Evolutionary conservation across 2,329 filamentous ascomycete species (phyloP), one percentile per base, ranked within the genome.

Genomic region (Diaporthe amygdali): DNA sequence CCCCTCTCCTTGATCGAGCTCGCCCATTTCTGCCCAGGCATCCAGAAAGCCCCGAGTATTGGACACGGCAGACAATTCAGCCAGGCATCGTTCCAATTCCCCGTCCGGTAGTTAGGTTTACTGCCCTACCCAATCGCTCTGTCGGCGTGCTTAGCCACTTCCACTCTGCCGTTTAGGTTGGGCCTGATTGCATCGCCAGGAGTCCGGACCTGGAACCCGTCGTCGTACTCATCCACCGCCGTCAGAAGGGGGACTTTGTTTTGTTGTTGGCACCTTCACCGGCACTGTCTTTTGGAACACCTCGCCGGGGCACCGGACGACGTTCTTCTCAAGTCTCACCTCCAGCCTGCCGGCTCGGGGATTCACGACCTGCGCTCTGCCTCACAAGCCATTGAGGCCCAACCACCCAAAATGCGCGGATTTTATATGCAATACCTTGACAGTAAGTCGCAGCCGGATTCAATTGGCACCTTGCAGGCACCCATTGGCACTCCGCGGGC

Each of bases 351-450:
- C 72, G 72, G 72, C 70, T 75, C 74, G 74, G 74, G 76, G 75
- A 75, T 47, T 41, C 76, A 69, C 56, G 34, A 52, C 47, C 47
- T 22, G 20, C 63, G 12, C 22, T 44, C 55, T 61, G 49, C 55
- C 47, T 56, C 47, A 54, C 63, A 44, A 61, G 51, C 69, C 66
- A 70, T 70, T 59, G 64, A 55, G 66, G 66, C 67, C 75, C 66
- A 79, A 78, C 78, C 77, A 75, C 39, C 68, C 75, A 72, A 87
- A 76, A 91, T 91, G 89, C 86, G 85, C 76, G 90, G 90, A 74
- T 92, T 91, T 78, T 92, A 92, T 79, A 92, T 92, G 87, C 90
- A 93, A 78, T 93, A 93, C 80, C 85, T 93, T 75, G 90, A 92
- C 80, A 93, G 91, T 93, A 91, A 89, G 91, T 92, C 76, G 61